Percentiles rank a stretch among this genome's conserved stretches.
Conservation (phyloP, 768 basidiomycete genomes). For the Asterophora parasitica region DNA sequence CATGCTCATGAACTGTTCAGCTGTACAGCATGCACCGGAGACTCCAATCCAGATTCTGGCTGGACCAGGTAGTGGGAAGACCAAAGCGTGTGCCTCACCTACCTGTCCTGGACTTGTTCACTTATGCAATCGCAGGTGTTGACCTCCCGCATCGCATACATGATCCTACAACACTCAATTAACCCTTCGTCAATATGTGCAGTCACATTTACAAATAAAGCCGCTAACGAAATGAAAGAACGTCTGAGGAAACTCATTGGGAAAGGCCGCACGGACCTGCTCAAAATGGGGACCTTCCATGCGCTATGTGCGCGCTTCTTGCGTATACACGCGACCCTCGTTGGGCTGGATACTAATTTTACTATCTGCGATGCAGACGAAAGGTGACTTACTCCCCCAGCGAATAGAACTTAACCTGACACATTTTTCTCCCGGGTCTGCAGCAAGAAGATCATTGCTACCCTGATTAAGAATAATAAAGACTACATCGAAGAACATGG, state of each 20-base stretch:
- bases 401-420: background rate
- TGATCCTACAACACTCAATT: constrained; percentile 50
- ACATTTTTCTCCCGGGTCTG: background rate
- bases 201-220: constrained; percentile 88
- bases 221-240: constrained; percentile 50
- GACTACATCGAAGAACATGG: constrained; percentile 41
- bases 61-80: constrained; percentile 74
- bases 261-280: constrained; percentile 41
- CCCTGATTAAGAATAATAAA: constrained; percentile 53
- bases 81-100: constrained; percentile 36
- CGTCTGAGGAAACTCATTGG: constrained; percentile 61
- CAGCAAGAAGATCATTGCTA: constrained; percentile 65
- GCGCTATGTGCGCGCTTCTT: constrained; percentile 70
- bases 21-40: constrained; percentile 59
- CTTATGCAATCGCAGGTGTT: background rate
- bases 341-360: constrained; percentile 68
- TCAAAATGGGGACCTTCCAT: constrained; percentile 78
- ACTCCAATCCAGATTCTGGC: constrained; percentile 76
- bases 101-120: background rate
- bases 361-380: constrained; percentile 80
- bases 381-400: constrained; percentile 40
- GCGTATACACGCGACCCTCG: constrained; percentile 52
- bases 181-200: constrained; percentile 62
- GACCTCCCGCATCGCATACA: constrained; percentile 55
- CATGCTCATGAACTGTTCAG: constrained; percentile 26